A percentile compares a stretch with the other conserved stretches of the same genome.
phyloP scores from a whole-genome alignment of 257 asterid species.

The Ilex asprella region DNA sequence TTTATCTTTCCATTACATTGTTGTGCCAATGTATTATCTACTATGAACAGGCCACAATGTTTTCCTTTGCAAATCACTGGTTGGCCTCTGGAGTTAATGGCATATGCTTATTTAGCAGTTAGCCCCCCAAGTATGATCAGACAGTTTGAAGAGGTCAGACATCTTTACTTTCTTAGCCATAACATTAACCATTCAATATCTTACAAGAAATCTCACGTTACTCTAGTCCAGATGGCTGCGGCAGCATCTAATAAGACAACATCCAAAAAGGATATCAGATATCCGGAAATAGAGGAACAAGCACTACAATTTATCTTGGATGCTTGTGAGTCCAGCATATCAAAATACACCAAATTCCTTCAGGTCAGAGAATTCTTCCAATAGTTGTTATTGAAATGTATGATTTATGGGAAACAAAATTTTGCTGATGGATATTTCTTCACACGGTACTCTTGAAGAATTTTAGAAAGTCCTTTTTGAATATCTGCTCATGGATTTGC shows the following conservation, averaged over 20 bases:
- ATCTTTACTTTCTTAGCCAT: conserved; percentile 1
- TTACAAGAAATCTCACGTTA: conserved; percentile 6
- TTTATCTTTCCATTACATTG: background rate
- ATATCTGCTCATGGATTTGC: background rate
- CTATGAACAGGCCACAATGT: conserved; percentile 57
- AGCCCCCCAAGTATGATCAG: conserved; percentile 77
- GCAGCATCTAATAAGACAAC: conserved; percentile 74
- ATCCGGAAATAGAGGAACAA: conserved; percentile 72
- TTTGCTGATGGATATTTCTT: background rate
- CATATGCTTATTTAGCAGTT: conserved; percentile 82
- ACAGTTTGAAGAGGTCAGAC: conserved; percentile 63
- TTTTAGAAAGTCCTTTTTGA: background rate
- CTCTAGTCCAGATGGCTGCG: conserved; percentile 64
- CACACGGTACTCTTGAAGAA: background rate
- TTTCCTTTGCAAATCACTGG: conserved; percentile 87
- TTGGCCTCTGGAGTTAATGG: conserved; percentile 94
- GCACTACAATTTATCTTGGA: conserved; percentile 80
- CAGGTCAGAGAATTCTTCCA: conserved; percentile 39
- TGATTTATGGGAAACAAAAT: background rate
- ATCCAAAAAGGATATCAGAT: conserved; percentile 48
- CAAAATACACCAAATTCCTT: conserved; percentile 84
- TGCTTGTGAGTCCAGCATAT: conserved; percentile 69
- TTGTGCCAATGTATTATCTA: conserved; percentile 5
- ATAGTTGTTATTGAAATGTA: background rate
- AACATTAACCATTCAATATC: background rate